Base-by-base conservation (phyloP, 495 filamentous ascomycete genomes). In the Tuber aestivum region DNA sequence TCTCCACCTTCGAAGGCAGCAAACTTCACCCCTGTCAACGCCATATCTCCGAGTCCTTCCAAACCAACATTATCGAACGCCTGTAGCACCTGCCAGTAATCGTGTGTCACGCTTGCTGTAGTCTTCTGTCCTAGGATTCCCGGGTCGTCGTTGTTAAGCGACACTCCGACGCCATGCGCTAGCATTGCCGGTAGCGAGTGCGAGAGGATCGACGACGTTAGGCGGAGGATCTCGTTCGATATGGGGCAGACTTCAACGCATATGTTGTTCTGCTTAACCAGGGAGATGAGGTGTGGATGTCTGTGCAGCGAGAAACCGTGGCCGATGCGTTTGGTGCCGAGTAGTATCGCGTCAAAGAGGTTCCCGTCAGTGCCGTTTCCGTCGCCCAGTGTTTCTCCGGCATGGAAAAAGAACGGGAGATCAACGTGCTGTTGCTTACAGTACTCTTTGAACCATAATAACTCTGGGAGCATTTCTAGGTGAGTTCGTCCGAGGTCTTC, bases 371-470 rank as follows among this genome's bases (percentile, higher is more conserved):
- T 89, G 37, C 85, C 86, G 79, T 89, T 90, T 21, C 92, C 94
- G 78, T 94, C 91, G 23, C 93, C 92, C 0, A 94, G 88, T 56
- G 87, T 91, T 83, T 97, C 94, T 41, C 94, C 95, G 3, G 94
- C 95, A 80, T 97, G 94, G 84, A 99, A 94, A 86, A 95, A 95
- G 85, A 97, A 96, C 4, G 95, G 95, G n/a, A 99, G 91, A 37
- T 95, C 89, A 41, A 97, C 87, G 12, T 87, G 90, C 82, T 93
- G 90, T 80, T 92, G 88, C 18, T 88, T 87, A 82, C 94, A 97
- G 72, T 89, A 88, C 81, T 95, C 95, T 48, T 90, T 90, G 86
- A 98, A 97, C 93, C 93, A 97, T 80, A 97, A 94, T 1, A 98
- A 84, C 72, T 96, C 88, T 0, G 94, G 94, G 0, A 93, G 87